These are phyloP conservation scores for Linum lewisii DNA, from an alignment of 345 rosid species.

Conservation along the genomic window DNA sequence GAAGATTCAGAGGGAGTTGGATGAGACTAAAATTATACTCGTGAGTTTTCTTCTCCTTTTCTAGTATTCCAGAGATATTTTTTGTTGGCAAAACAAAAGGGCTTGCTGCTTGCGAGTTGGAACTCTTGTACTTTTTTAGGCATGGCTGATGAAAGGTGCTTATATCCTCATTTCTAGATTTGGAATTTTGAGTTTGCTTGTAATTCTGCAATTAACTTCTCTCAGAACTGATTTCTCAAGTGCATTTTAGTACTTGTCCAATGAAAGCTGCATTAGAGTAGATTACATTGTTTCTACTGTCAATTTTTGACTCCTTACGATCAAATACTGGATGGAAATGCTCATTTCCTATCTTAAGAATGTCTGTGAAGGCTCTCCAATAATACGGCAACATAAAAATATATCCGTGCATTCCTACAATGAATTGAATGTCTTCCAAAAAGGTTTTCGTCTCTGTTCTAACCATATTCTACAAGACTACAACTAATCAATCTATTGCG, in stretches of 20 bases:
- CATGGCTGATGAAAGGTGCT: background rate
- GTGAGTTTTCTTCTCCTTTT: conserved; percentile 34
- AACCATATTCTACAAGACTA: background rate
- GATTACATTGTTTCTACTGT: too few species aligned
- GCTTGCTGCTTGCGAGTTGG: background rate
- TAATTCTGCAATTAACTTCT: background rate
- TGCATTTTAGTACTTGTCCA: background rate
- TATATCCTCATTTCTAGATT: background rate
- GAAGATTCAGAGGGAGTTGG: conserved; percentile 97
- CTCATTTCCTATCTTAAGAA: too few species aligned
- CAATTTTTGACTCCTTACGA: too few species aligned
- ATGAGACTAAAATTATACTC: conserved; percentile 95
- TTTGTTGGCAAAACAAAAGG: too few species aligned
- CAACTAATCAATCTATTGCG: background rate
- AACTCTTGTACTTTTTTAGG: background rate
- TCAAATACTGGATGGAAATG: too few species aligned
- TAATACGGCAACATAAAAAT: too few species aligned
- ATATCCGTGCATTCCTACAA: too few species aligned
- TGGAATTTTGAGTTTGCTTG: background rate
- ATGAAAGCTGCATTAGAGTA: too few species aligned
- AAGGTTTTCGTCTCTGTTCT: background rate
- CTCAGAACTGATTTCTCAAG: background rate
- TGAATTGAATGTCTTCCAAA: background rate
- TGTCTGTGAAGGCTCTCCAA: too few species aligned
- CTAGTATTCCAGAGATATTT: background rate